Conservation (phyloP, 2,329 filamentous ascomycete species). For the Pezicula neosporulosa region DNA sequence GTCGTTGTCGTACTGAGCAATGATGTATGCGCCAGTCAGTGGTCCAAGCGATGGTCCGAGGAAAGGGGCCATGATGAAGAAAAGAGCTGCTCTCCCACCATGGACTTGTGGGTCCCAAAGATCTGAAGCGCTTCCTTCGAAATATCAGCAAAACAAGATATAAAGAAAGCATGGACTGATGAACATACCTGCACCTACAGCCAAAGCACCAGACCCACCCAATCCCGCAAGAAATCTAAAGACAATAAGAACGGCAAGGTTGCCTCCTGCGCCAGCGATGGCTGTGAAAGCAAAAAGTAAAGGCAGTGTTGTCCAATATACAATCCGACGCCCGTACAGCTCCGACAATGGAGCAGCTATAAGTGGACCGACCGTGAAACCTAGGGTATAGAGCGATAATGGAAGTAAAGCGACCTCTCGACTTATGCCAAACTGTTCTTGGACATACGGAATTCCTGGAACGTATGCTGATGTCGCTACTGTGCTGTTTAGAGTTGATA, state of each 20-base stretch:
- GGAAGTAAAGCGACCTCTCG: constrained; percentile 55
- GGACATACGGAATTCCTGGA: constrained; percentile 45
- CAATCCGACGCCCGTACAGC: constrained; percentile 54
- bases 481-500: constrained; percentile 10
- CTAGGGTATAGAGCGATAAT: constrained; percentile 56
- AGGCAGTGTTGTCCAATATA: constrained; percentile 57
- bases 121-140: constrained; percentile 39
- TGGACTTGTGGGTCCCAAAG: constrained; percentile 37
- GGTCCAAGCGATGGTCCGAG: constrained; percentile 15
- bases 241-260: constrained; percentile 56
- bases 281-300: constrained; percentile 59
- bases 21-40: constrained; percentile 8
- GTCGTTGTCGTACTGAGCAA: constrained; percentile 13
- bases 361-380: constrained; percentile 57
- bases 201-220: constrained; percentile 44
- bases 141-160: not conserved
- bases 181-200: constrained; percentile 20
- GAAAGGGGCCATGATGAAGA: constrained; percentile 21
- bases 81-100: constrained; percentile 22
- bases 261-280: constrained; percentile 52
- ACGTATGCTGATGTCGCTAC: constrained; percentile 39
- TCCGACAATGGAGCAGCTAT: constrained; percentile 67
- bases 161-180: not conserved
- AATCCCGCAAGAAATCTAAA: constrained; percentile 63
- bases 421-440: constrained; percentile 49